Evolutionary conservation across 768 basidiomycete species (phyloP), one percentile per base, ranked within the genome.

Genomic region (Mycena vitilis): DNA sequence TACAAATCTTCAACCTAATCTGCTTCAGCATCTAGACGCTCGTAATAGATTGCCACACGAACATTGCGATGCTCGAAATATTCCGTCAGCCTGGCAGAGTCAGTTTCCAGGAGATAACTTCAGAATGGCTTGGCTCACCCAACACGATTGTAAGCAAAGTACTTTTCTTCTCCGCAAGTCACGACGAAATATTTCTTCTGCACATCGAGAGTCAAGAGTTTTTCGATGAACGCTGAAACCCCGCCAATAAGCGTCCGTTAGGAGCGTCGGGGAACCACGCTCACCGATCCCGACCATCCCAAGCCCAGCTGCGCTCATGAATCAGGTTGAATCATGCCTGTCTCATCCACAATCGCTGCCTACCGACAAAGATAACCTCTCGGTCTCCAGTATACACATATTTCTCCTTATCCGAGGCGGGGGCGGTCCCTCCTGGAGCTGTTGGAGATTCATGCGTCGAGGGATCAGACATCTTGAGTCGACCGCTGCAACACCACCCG

Each of bases 281-380:
- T 60, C 48, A 86, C 86, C 87, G 48, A 87, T 88, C 25, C 87
- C 88, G 54, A 89, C 87, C 88, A 89, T 89, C 20, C 88, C 88
- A 18, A 89, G 78, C 0, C 88, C 88, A 53, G 85, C 87, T 72
- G 80, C 78, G 55, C 79, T 77, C 5, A 5, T 25, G 18, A 55
- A 83, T 71, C 18, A 56, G 37, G 34, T 25, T 52, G 34, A 22
- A 44, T 6, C 34, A 30, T 59, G 30, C 36, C 13, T 30, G 30
- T 30, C 30, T 30, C 5, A 30, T 30, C 30, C 30, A 8, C 44
- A 42, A 63, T 36, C 13, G 51, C 37, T 44, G 36, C 75, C n/a
- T 44, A 78, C 77, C 75, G 25, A 78, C 76, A 44, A 78, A 75
- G 38, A 78, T 72, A n/a, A 76, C 70, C 62, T 76, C 65, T 37